phyloP scores from a whole-genome alignment of 345 rosid species.

The Aurinia saxatilis region DNA sequence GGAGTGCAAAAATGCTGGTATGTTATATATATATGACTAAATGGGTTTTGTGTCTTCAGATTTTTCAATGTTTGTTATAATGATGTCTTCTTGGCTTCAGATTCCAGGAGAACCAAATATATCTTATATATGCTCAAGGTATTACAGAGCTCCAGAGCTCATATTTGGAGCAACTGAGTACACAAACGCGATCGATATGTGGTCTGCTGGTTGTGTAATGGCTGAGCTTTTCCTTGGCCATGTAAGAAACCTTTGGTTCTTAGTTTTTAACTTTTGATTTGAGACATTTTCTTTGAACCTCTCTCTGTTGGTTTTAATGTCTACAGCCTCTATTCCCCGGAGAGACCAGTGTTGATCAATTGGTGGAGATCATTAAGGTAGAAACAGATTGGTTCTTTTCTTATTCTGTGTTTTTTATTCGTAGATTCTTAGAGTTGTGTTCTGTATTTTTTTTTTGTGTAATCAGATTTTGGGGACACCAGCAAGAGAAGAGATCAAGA shows the following conservation, averaged over 20 bases:
- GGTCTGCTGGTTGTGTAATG: slow-evolving; percentile 98
- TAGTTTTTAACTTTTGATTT: background rate
- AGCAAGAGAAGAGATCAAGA: slow-evolving; percentile 76
- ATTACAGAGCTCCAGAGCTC: slow-evolving; percentile 95
- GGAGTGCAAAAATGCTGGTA: slow-evolving; percentile 94
- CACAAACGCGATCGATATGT: slow-evolving; percentile 94
- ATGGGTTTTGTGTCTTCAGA: background rate
- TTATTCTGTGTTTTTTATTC: background rate
- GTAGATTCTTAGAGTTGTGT: background rate
- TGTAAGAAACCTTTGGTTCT: slow-evolving; percentile 28
- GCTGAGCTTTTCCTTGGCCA: slow-evolving; percentile 92
- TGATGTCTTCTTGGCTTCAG: slow-evolving; percentile 31
- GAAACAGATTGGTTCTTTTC: background rate
- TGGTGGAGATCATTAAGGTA: slow-evolving; percentile 98
- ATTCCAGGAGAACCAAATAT: slow-evolving; percentile 84
- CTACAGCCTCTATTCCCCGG: slow-evolving; percentile 97
- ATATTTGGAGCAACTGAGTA: slow-evolving; percentile 95
- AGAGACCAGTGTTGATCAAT: slow-evolving; percentile 95
- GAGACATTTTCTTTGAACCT: background rate
- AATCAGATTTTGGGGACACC: slow-evolving; percentile 75
- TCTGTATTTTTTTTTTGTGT: background rate
- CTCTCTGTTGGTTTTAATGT: background rate
- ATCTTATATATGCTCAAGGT: slow-evolving; percentile 91
- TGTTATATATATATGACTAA: slow-evolving; percentile 12
- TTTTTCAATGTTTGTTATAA: background rate